Evolutionary conservation across 306 rosid genomes (phyloP).

Genomic region (Prunus mume): DNA sequence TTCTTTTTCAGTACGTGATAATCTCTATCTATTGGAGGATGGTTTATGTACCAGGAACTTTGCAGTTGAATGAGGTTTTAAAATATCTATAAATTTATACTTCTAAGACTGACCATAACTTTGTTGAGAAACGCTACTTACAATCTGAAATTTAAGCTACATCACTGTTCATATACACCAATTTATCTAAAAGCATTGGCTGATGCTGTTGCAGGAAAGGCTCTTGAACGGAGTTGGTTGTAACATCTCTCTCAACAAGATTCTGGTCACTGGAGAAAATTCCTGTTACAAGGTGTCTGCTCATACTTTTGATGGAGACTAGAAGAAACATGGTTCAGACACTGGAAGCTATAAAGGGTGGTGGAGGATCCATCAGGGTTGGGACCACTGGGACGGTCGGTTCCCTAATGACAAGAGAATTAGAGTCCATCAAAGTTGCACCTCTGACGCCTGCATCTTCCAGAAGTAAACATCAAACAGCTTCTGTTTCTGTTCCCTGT

Average conservation of each 20-base stretch:
- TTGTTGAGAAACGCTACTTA: neutral
- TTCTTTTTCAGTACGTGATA: neutral
- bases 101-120: conserved; percentile 9
- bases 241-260: conserved; percentile 16
- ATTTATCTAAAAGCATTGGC: conserved; percentile 25
- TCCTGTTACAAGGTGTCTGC: conserved; percentile 21
- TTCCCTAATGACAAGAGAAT: conserved; percentile 81
- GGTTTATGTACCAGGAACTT: neutral
- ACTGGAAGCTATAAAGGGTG: conserved; percentile 60
- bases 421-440: conserved; percentile 59
- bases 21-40: neutral
- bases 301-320: conserved; percentile 25
- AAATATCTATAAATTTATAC: conserved; percentile 5
- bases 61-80: neutral
- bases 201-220: conserved; percentile 38
- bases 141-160: conserved; percentile 6
- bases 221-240: conserved; percentile 34
- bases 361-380: conserved; percentile 81
- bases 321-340: conserved; percentile 64
- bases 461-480: conserved; percentile 41
- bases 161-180: conserved; percentile 5
- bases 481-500: conserved; percentile 43
- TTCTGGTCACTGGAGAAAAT: neutral
- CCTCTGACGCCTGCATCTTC: conserved; percentile 49
- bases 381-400: conserved; percentile 84